phyloP scores from a whole-genome alignment of 73 alveolate species.

The Blepharisma japonicum region DNA sequence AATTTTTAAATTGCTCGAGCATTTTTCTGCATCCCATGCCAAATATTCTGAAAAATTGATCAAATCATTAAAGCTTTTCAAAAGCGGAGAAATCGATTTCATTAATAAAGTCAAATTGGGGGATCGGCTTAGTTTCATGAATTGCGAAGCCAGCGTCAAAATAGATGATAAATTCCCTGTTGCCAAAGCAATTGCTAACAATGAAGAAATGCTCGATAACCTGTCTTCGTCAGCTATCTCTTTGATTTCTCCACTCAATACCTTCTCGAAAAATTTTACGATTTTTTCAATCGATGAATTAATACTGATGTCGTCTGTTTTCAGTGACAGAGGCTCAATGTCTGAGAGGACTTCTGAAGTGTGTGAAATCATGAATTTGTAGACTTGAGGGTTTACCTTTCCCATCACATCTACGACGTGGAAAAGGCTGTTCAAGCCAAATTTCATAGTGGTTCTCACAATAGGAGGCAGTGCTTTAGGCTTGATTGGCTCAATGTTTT shows the following conservation, averaged over 20 bases:
- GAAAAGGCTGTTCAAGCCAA: not conserved
- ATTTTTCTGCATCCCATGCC: not conserved
- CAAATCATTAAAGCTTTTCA: not conserved
- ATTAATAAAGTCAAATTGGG: not conserved
- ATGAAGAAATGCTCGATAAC: not conserved
- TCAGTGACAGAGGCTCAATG: not conserved
- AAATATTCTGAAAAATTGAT: not conserved
- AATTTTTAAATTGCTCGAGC: not conserved
- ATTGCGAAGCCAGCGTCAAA: not conserved
- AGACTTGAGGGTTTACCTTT: not conserved
- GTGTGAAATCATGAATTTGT: not conserved
- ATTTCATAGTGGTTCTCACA: not conserved
- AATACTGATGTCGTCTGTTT: not conserved
- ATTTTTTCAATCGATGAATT: not conserved
- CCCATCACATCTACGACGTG: not conserved
- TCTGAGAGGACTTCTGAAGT: conserved; percentile 21
- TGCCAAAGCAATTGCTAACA: not conserved
- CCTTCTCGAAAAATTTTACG: not conserved
- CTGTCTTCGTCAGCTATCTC: not conserved
- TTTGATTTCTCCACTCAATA: conserved; percentile 13
- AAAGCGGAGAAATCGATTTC: not conserved
- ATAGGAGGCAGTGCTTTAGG: not conserved
- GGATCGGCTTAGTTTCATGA: not conserved
- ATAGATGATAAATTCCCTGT: conserved; percentile 7
- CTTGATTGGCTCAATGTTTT: not conserved